These are phyloP conservation scores for Ailanthus altissimus DNA, from an alignment of 345 rosid genomes.

Conservation along the genomic window DNA sequence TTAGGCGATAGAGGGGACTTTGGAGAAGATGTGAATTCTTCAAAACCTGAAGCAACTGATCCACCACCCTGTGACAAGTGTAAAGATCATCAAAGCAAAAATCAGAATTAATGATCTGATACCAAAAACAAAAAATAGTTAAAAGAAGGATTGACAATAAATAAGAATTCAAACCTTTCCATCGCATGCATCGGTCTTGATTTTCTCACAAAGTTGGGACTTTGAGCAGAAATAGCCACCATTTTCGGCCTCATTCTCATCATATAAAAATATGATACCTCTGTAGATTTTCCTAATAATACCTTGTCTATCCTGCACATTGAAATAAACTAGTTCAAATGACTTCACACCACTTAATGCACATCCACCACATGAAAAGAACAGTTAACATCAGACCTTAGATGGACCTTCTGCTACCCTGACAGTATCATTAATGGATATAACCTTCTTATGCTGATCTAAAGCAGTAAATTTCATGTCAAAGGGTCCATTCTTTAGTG, in stretches of 20 bases:
- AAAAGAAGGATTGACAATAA: constrained; percentile 4
- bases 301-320: constrained; percentile 85
- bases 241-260: constrained; percentile 70
- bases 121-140: neutral
- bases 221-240: constrained; percentile 85
- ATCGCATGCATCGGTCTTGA: constrained; percentile 44
- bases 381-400: constrained; percentile 48
- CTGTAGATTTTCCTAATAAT: constrained; percentile 80
- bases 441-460: constrained; percentile 58
- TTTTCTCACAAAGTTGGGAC: constrained; percentile 76
- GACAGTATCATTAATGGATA: constrained; percentile 73
- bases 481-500: constrained; percentile 60
- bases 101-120: neutral
- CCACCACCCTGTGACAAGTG: constrained; percentile 54
- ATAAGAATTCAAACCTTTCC: constrained; percentile 58
- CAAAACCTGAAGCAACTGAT: constrained; percentile 50
- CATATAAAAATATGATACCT: constrained; percentile 69
- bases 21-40: constrained; percentile 68
- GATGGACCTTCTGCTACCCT: constrained; percentile 77
- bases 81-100: constrained; percentile 23
- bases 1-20: constrained; percentile 75
- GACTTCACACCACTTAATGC: neutral
- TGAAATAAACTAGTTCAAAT: constrained; percentile 17
- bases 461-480: constrained; percentile 77
- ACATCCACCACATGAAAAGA: neutral